Evolutionary conservation across 805 yeast genomes (phyloP), one percentile per base, ranked within the genome.

Genomic region (Metschnikowia anglica): DNA sequence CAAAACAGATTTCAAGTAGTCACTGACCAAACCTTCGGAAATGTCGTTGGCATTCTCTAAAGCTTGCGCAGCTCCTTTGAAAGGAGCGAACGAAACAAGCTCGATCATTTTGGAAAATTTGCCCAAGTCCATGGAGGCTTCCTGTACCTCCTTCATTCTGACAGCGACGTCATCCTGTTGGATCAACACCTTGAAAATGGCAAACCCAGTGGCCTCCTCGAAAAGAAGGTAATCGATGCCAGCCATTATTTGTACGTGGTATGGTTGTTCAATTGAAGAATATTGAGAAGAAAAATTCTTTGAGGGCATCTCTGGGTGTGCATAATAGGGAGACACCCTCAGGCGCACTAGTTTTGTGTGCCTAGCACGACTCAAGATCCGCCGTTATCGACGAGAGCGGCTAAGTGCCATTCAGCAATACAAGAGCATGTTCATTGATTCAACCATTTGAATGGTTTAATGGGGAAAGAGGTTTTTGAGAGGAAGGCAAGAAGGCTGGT

Each of bases 1-100:
- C 55, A 93, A 72, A 43, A 93, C 78, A 29, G 95, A 80, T 67
- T 88, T 88, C 70, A 93, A 79, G 70, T 86, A 87, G 58, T 93
- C 98, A 46, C 90, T 85, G 44, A 91, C 96, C 57, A 90, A 78
- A 61, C 99, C 99, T 73, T 93, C 99, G 53, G 96, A 87, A 57
- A 93, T 85, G 64, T 93, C 98, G 64, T 93, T 93, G 56, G 98
- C 97, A 64, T 93, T 93, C 70, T 91, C 98, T 61, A 93, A 80
- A 48, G 99, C 99, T 70, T 93, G 98, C 40, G 99, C 98, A 48
- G 99, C 99, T 60, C 97, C 97, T 71, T 93, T 90, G 79, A 93
- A 93, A 38, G 99, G 99, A 47, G 97, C 96, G 71, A 93, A 93
- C 12, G 96, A 86, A 20, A 88, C 95, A 44, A 93, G 79, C 69